Conservation (phyloP, 495 filamentous ascomycete genomes). For the Daldinia vernicosa region DNA sequence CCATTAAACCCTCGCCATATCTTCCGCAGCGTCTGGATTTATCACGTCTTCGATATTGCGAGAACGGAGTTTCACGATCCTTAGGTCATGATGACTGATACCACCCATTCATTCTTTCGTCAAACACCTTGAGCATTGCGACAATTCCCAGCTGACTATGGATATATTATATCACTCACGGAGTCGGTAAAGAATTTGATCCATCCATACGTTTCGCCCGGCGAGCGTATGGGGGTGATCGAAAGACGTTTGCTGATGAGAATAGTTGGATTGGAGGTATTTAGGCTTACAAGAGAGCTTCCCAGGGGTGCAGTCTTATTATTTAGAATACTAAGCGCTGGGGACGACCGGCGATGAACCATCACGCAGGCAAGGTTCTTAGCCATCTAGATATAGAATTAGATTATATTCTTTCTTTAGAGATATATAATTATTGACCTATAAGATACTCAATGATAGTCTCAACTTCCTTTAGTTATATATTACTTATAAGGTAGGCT, state of each 20-base stretch:
- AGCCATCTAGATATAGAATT: neutral
- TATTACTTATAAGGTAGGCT: neutral
- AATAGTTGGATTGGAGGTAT: neutral
- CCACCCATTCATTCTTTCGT: slow-evolving; percentile 2
- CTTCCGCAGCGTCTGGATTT: neutral
- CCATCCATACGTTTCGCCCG: neutral
- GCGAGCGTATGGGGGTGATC: neutral
- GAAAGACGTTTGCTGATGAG: neutral
- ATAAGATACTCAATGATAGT: neutral
- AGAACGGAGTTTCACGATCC: slow-evolving; percentile 1
- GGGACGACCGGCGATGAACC: neutral
- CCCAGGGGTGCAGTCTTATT: neutral
- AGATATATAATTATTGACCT: neutral
- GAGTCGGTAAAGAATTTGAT: neutral
- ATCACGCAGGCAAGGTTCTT: neutral
- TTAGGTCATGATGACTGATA: neutral
- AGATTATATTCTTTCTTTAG: neutral
- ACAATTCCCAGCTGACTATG: neutral
- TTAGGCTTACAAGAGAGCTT: neutral
- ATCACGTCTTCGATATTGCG: neutral
- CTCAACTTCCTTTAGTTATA: neutral
- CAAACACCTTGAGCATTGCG: neutral
- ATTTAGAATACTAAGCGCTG: neutral
- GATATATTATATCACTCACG: neutral
- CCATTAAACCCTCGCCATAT: neutral